Conservation (phyloP, 1,284 basidiomycete species). For the Megacollybia platyphylla region DNA sequence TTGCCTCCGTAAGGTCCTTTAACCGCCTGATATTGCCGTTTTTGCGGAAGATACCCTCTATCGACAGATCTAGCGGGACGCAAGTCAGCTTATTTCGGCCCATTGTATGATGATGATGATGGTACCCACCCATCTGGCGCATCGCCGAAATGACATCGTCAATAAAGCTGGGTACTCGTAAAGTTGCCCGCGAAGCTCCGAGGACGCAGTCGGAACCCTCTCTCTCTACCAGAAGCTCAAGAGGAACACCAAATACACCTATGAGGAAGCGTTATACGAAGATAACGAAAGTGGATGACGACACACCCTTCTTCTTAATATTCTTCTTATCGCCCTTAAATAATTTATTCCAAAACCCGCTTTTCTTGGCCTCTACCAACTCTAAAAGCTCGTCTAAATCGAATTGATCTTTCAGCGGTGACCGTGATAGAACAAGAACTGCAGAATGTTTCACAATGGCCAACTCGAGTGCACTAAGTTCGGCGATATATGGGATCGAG, state of each 20-base stretch:
- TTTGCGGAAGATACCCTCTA: conserved; percentile 98
- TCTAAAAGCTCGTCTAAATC: conserved; percentile 91
- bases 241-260: conserved; percentile 85
- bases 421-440: conserved; percentile 69
- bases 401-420: conserved; percentile 69
- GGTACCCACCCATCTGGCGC: conserved; percentile 89
- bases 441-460: conserved; percentile 91
- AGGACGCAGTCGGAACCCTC: conserved; percentile 91
- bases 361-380: conserved; percentile 87
- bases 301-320: conserved; percentile 76
- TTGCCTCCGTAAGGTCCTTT: conserved; percentile 82
- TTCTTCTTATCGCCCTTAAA: conserved; percentile 89
- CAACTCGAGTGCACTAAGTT: conserved; percentile 76
- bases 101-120: conserved; percentile 3
- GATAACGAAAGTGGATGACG: conserved; percentile 1
- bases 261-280: conserved; percentile 2
- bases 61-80: conserved; percentile 72
- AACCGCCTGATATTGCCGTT: conserved; percentile 95
- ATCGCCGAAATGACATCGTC: conserved; percentile 97
- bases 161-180: conserved; percentile 93
- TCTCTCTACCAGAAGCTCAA: conserved; percentile 90
- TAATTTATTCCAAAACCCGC: conserved; percentile 92
- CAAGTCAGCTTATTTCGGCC: conserved; percentile 3
- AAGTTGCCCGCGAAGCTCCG: conserved; percentile 75
- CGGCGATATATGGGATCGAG: conserved; percentile 71